Evolutionary conservation across 768 basidiomycete genomes (phyloP), one percentile per base, ranked within the genome.

Genomic region (Mycena vitilis): DNA sequence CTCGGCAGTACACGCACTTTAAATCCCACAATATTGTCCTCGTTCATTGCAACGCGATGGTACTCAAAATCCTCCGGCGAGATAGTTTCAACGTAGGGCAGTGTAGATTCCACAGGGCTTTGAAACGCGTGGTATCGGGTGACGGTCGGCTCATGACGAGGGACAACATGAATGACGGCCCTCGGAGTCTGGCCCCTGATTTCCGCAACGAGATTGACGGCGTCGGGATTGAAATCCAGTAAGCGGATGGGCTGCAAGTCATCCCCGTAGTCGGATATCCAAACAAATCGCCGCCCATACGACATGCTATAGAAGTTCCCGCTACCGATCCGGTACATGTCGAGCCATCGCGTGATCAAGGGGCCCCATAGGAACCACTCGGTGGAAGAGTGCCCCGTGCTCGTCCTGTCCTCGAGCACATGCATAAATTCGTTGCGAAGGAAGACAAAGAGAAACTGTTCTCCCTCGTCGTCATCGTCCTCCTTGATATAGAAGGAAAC

Each of bases 251-350:
- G 45, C 2, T 10, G 9, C 16, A 16, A 20, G 7, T 56, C 23
- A 2, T 13, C 6, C 7, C 5, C 23, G 9, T 23, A 9, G 30
- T 49, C 20, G 25, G 42, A 20, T 30, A 47, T 23, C 57, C 57
- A 59, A 7, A 36, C 44, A 10, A 59, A 34, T 25, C 57, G 57
- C 45, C 42, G 57, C 4, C 57, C 57, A 40, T 57, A 40, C 12
- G 56, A 12, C 56, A 44, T 57, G 5, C 36, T 47, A 2, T 22
- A 11, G 22, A 15, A 22, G 10, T 22, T 22, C 13, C 12, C 18
- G 34, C 30, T 10, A 4, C 40, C 40, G 2, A 40, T 40, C 40
- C 5, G 20, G 30, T 6, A 7, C 44, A n/a, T 9, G 48, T 47
- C 20, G 44, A 59, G 16, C 57, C 57, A 59, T 18, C 45, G 57